phyloP scores from a whole-genome alignment of 768 basidiomycete species.

The Daedaleopsis sinensis region DNA sequence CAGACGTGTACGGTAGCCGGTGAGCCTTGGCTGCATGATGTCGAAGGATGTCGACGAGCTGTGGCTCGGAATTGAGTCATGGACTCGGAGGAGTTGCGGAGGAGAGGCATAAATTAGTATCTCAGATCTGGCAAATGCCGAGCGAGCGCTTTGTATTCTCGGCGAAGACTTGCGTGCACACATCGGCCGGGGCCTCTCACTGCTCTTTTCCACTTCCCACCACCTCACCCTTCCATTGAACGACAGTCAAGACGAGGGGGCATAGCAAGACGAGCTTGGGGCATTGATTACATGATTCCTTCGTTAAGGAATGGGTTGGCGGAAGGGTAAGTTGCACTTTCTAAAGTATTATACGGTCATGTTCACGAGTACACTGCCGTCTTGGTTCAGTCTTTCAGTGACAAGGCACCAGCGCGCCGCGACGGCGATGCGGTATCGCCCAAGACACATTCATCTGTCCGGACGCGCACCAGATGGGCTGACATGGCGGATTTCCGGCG shows the following conservation, averaged over 20 bases:
- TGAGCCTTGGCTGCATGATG: too few relatives aligned
- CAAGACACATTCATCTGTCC: constrained; percentile 1
- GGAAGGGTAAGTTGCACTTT: constrained; percentile 37
- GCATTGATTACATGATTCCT: constrained; percentile 40
- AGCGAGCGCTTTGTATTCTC: constrained; percentile 3
- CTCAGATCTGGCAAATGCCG: neutral
- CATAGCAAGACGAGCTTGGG: neutral
- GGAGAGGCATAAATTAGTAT: too few relatives aligned
- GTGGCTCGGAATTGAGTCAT: too few relatives aligned
- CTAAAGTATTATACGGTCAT: neutral
- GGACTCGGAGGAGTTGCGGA: too few relatives aligned
- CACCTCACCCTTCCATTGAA: neutral
- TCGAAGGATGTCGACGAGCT: too few relatives aligned
- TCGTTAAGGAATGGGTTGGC: constrained; percentile 40
- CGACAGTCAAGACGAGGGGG: neutral
- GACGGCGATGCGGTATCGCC: neutral
- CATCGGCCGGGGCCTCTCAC: constrained; percentile 1
- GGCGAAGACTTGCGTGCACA: constrained; percentile 15
- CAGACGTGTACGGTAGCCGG: too few relatives aligned
- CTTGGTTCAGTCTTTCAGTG: constrained; percentile 17
- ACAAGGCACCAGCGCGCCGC: constrained; percentile 11
- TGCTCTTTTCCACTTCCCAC: constrained; percentile 3
- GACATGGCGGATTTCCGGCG: constrained; percentile 5
- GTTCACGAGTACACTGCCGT: neutral
- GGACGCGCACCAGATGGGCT: constrained; percentile 1